Conservation (phyloP, 805 yeast species). For the Metschnikowia colocasiae region DNA sequence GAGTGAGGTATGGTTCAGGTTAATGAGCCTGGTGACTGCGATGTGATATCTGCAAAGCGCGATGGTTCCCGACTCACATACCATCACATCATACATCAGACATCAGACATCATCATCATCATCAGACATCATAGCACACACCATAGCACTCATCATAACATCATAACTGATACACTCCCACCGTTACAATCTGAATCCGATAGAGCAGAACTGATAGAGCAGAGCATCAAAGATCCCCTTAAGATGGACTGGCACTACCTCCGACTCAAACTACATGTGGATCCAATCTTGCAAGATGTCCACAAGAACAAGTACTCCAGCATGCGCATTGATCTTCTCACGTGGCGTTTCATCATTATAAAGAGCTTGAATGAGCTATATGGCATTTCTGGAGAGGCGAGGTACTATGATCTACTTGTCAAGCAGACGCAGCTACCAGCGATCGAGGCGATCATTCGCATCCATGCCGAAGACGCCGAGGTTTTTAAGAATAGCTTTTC, state of each 20-base stretch:
- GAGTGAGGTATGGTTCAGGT: too few species aligned
- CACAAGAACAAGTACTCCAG: conserved; percentile 13
- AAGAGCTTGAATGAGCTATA: conserved; percentile 26
- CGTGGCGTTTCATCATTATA: conserved; percentile 30
- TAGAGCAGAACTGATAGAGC: too few species aligned
- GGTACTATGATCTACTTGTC: conserved; percentile 28
- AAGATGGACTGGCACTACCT: conserved; percentile 25
- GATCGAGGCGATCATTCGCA: conserved; percentile 22
- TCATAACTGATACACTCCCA: too few species aligned
- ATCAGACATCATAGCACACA: too few species aligned
- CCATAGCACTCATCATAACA: too few species aligned
- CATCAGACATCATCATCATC: too few species aligned
- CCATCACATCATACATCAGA: background rate
- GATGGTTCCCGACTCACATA: too few species aligned
- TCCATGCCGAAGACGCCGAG: conserved; percentile 28
- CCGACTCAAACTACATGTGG: conserved; percentile 24
- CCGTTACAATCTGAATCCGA: too few species aligned
- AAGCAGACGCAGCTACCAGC: conserved; percentile 14
- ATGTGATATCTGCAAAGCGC: too few species aligned
- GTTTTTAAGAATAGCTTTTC: conserved; percentile 30
- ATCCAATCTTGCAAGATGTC: conserved; percentile 15
- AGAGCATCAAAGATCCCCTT: too few species aligned
- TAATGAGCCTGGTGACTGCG: too few species aligned
- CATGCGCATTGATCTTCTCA: conserved; percentile 25
- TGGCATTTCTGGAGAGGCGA: conserved; percentile 34